phyloP scores from a whole-genome alignment of 225 moss, liverwort and hornwort genomes.

The Bryum argenteum region DNA sequence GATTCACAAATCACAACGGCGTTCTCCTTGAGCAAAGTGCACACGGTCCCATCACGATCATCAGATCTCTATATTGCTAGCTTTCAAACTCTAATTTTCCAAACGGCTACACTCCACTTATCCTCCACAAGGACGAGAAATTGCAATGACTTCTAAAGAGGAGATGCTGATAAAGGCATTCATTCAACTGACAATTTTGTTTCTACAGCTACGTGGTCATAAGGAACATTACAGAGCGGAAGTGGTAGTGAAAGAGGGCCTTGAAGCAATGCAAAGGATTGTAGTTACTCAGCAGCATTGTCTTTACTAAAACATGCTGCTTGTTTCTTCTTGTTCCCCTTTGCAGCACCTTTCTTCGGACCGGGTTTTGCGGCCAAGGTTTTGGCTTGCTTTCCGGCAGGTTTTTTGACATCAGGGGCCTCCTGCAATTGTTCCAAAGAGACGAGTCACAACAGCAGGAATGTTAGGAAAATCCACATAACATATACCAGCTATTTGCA shows the following conservation, averaged over 20 bases:
- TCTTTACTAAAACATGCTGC: neutral
- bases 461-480: neutral
- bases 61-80: neutral
- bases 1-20: neutral
- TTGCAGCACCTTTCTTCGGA: slow-evolving; percentile 52
- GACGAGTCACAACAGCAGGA: slow-evolving; percentile 4
- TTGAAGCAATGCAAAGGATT: neutral
- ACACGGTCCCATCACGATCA: neutral
- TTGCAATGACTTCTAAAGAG: neutral
- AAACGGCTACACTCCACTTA: neutral
- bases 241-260: neutral
- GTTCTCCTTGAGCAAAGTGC: neutral
- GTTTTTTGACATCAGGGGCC: slow-evolving; percentile 51
- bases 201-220: slow-evolving; percentile 4
- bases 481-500: neutral
- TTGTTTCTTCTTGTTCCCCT: slow-evolving; percentile 58
- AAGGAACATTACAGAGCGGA: neutral
- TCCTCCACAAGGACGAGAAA: neutral
- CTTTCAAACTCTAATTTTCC: neutral
- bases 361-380: slow-evolving; percentile 50
- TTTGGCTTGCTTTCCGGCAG: slow-evolving; percentile 55
- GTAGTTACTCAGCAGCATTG: neutral
- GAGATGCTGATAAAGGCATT: neutral
- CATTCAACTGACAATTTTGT: slow-evolving; percentile 3
- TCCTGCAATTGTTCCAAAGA: slow-evolving; percentile 37